These are phyloP conservation scores for Mallotus repandus DNA, from an alignment of 441 rosid species.

Conservation along the genomic window DNA sequence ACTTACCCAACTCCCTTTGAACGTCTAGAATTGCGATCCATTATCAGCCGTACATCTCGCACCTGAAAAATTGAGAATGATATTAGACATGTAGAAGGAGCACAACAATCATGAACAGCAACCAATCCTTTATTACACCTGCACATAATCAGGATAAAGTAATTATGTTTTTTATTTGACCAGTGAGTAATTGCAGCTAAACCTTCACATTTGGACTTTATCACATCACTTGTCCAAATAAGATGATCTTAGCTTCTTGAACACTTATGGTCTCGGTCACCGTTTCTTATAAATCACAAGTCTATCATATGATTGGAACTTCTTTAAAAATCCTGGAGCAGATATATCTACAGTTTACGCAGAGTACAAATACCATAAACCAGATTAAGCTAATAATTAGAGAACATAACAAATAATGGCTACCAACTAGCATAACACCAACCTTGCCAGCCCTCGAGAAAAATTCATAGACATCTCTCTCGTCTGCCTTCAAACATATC, in stretches of 20 bases:
- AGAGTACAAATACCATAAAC: neutral
- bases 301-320: neutral
- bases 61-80: slow-evolving; percentile 51
- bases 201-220: neutral
- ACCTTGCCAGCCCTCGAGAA: slow-evolving; percentile 99
- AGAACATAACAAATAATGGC: slow-evolving; percentile 4
- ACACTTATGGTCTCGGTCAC: neutral
- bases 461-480: slow-evolving; percentile 93
- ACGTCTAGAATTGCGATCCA: slow-evolving; percentile 97
- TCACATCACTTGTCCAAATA: neutral
- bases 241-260: neutral
- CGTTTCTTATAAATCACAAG: neutral
- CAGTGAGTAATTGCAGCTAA: no score
- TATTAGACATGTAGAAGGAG: slow-evolving; percentile 9
- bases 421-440: slow-evolving; percentile 20
- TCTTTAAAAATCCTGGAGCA: slow-evolving; percentile 1
- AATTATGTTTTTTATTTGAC: neutral
- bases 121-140: neutral
- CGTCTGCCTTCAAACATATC: slow-evolving; percentile 94
- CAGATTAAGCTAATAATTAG: neutral
- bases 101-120: neutral
- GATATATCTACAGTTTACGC: neutral
- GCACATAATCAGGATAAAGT: neutral
- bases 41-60: slow-evolving; percentile 92
- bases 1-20: slow-evolving; percentile 96